Evolutionary conservation across 2,329 filamentous ascomycete species (phyloP).

Genomic region (Sphaerulina musiva): DNA sequence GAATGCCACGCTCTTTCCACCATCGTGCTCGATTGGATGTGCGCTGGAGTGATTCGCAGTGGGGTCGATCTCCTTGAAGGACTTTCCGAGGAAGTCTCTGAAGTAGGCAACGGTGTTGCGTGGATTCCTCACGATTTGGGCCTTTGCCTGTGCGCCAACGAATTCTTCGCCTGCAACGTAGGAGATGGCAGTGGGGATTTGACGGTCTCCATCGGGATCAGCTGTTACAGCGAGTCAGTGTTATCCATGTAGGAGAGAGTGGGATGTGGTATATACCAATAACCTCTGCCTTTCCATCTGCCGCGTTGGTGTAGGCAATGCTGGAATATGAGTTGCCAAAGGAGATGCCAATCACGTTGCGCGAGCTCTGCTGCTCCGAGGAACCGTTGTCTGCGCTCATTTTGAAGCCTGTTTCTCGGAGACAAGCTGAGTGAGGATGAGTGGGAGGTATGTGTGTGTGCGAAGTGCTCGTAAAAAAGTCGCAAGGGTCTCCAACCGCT

Average conservation of each 20-base stretch:
- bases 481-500: no score
- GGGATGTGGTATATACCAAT: constrained; percentile 45
- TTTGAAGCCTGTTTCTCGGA: constrained; percentile 13
- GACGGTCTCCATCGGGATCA: constrained; percentile 97
- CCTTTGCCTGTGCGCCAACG: constrained; percentile 90
- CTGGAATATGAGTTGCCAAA: constrained; percentile 99
- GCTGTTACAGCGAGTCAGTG: constrained; percentile 41
- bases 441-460: neutral
- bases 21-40: constrained; percentile 70
- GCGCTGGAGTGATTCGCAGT: constrained; percentile 90
- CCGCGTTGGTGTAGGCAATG: constrained; percentile 72
- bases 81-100: constrained; percentile 89
- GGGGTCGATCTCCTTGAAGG: constrained; percentile 92
- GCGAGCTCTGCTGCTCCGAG: constrained; percentile 34
- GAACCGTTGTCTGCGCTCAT: constrained; percentile 48
- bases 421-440: neutral
- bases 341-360: constrained; percentile 78
- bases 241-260: neutral
- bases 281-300: constrained; percentile 89
- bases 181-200: constrained; percentile 89
- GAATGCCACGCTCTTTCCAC: constrained; percentile 62
- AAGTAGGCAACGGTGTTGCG: constrained; percentile 93
- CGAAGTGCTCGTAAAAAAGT: neutral
- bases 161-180: constrained; percentile 96
- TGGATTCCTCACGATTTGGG: constrained; percentile 84